Evolutionary conservation across 1,284 basidiomycete genomes (phyloP).

Genomic region (Puccinia horiana): DNA sequence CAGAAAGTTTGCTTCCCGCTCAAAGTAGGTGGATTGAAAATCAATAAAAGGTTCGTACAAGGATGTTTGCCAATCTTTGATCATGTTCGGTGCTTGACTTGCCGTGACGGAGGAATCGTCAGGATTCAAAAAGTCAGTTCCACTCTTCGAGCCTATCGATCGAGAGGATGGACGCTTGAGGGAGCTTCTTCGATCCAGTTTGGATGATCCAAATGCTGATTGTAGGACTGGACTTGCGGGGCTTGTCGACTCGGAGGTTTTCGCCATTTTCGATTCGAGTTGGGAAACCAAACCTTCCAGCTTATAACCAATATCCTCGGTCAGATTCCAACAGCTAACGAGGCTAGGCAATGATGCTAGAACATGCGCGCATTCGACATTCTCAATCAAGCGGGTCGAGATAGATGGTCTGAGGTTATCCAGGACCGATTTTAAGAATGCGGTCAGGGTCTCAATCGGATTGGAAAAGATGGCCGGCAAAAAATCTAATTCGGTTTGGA

Average conservation of each 20-base stretch:
- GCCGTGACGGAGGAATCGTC: conserved; percentile 31
- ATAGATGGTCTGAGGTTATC: conserved; percentile 76
- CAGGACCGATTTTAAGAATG: conserved; percentile 76
- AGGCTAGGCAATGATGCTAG: conserved; percentile 52
- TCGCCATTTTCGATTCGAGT: conserved; percentile 56
- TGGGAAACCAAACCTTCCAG: conserved; percentile 54
- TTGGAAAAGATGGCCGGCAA: conserved; percentile 80
- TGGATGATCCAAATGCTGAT: background rate
- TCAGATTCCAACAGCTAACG: conserved; percentile 41
- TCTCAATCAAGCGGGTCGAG: conserved; percentile 70
- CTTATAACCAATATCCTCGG: conserved; percentile 43
- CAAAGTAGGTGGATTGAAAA: conserved; percentile 77
- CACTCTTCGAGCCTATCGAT: conserved; percentile 26
- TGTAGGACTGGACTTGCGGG: conserved; percentile 68
- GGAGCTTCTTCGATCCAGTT: conserved; percentile 57
- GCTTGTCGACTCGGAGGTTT: conserved; percentile 58
- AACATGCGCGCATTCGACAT: conserved; percentile 66
- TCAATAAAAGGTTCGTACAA: conserved; percentile 89
- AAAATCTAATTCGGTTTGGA: conserved; percentile 71
- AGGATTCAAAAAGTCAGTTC: background rate
- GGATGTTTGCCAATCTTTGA: conserved; percentile 74
- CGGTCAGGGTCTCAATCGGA: conserved; percentile 70
- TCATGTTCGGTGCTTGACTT: conserved; percentile 27
- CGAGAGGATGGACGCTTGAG: conserved; percentile 27
- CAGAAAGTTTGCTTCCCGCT: conserved; percentile 72